phyloP scores from a whole-genome alignment of 345 rosid genomes.

The Euphorbia lathyris region DNA sequence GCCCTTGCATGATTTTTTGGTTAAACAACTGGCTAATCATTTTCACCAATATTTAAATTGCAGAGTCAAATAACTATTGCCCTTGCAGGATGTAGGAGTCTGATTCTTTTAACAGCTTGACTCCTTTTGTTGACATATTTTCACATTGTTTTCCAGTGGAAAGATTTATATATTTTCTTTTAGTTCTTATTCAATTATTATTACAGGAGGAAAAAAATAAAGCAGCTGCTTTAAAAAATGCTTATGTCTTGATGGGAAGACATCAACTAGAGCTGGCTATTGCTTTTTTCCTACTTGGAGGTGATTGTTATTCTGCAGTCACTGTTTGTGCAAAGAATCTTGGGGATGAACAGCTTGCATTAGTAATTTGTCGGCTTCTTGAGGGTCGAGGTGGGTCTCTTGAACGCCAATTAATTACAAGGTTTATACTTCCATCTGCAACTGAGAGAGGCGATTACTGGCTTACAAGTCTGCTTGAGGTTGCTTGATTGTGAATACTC shows the following conservation, averaged over 20 bases:
- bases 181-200: neutral
- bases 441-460: conserved; percentile 72
- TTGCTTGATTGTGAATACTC: conserved; percentile 32
- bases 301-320: conserved; percentile 83
- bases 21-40: neutral
- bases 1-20: neutral
- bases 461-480: conserved; percentile 85
- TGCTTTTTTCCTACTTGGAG: conserved; percentile 93
- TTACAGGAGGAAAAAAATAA: conserved; percentile 85
- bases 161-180: neutral
- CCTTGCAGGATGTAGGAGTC: neutral
- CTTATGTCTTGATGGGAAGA: conserved; percentile 88
- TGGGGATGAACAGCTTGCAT: conserved; percentile 88
- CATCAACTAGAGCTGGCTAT: conserved; percentile 87
- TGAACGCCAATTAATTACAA: conserved; percentile 58
- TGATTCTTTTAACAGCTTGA: neutral
- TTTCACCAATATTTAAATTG: neutral
- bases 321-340: conserved; percentile 82
- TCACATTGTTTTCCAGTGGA: conserved; percentile 1
- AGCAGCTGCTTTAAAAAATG: conserved; percentile 94
- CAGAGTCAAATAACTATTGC: neutral
- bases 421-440: conserved; percentile 70
- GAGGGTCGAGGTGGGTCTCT: conserved; percentile 76
- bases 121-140: neutral
- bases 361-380: conserved; percentile 78